These are phyloP conservation scores for Neonectria faginata DNA, from an alignment of 2,329 filamentous ascomycete genomes.

Conservation along the genomic window DNA sequence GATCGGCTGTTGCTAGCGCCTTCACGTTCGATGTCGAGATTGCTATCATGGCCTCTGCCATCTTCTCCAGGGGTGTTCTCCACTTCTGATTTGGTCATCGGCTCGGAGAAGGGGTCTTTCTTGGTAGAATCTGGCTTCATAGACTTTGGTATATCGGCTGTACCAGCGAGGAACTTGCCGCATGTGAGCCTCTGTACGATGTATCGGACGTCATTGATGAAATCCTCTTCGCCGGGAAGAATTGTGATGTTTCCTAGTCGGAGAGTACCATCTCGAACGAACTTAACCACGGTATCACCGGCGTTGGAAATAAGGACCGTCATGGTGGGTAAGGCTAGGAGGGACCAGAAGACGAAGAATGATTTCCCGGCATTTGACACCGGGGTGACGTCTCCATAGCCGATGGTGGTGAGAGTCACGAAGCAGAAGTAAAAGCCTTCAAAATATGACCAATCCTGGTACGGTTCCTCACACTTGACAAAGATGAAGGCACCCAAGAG, in stretches of 20 bases:
- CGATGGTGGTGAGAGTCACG: conserved; percentile 84
- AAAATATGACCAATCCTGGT: conserved; percentile 79
- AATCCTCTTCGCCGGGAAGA: conserved; percentile 66
- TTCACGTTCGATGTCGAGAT: conserved; percentile 12
- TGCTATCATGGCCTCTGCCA: conserved; percentile 22
- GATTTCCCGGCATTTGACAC: conserved; percentile 81
- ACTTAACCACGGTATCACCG: conserved; percentile 82
- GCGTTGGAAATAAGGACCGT: conserved; percentile 88
- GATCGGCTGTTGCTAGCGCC: conserved; percentile 34
- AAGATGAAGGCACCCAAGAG: conserved; percentile 84
- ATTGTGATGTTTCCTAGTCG: conserved; percentile 70
- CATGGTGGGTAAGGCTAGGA: conserved; percentile 88
- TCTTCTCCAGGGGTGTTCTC: conserved; percentile 13
- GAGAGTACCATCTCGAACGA: conserved; percentile 66
- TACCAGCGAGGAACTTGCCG: conserved; percentile 54
- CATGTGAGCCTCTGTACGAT: conserved; percentile 56
- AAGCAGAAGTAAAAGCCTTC: conserved; percentile 88
- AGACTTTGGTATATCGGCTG: conserved; percentile 23
- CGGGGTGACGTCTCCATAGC: conserved; percentile 85
- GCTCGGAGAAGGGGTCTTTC: conserved; percentile 11
- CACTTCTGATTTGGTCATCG: conserved; percentile 27
- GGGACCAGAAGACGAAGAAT: conserved; percentile 94
- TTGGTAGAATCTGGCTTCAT: conserved; percentile 1
- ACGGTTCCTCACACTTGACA: conserved; percentile 60
- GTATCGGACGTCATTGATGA: conserved; percentile 59